These are phyloP conservation scores for Tetraselmis striata DNA, from an alignment of 139 green algal genomes.

Conservation along the genomic window DNA sequence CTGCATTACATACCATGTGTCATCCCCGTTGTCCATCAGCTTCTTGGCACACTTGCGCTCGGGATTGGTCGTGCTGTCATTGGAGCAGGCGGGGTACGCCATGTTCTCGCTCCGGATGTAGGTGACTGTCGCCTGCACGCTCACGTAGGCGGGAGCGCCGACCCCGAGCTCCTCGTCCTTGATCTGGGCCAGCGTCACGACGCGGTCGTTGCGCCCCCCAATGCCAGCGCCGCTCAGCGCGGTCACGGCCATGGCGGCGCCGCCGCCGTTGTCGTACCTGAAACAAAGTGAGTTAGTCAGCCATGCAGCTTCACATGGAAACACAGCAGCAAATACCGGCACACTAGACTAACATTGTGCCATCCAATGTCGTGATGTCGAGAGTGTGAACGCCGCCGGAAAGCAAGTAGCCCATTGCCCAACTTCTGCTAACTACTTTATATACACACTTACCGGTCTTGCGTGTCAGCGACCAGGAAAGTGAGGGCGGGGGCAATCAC, in stretches of 20 bases:
- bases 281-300: too few species aligned
- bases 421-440: too few species aligned
- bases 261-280: slow-evolving; percentile 50
- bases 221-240: slow-evolving; percentile 41
- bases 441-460: too few species aligned
- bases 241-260: slow-evolving; percentile 13
- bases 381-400: too few species aligned
- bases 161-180: slow-evolving; percentile 73
- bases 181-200: slow-evolving; percentile 61
- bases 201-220: slow-evolving; percentile 48
- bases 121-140: slow-evolving; percentile 42
- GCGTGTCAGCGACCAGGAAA: too few species aligned
- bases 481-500: slow-evolving; percentile 55
- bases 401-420: too few species aligned
- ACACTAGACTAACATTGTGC: too few species aligned
- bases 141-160: slow-evolving; percentile 57
- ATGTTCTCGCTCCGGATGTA: slow-evolving; percentile 63
- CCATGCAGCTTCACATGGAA: too few species aligned
- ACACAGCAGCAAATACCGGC: too few species aligned
- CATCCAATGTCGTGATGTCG: too few species aligned
- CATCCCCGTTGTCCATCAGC: slow-evolving; percentile 43
- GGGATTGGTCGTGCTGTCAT: slow-evolving; percentile 24
- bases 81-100: slow-evolving; percentile 66
- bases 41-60: slow-evolving; percentile 68
- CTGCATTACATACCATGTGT: slow-evolving; percentile 3